These are phyloP conservation scores for Ceratocystis destructans DNA, from an alignment of 2,329 filamentous ascomycete genomes.

Conservation along the genomic window DNA sequence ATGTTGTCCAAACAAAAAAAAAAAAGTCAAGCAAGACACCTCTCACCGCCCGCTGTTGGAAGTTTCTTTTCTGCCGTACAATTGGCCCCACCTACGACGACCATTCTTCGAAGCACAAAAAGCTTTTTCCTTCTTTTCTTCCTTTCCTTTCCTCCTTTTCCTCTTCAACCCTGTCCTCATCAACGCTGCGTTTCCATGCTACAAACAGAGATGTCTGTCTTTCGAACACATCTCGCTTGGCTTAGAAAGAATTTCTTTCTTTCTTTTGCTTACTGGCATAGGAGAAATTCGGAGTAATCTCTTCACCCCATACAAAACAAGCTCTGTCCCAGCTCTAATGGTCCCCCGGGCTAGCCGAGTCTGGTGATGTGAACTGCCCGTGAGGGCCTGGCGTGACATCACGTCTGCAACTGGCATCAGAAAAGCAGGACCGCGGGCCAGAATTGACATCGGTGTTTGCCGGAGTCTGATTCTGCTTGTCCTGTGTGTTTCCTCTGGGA, in stretches of 20 bases:
- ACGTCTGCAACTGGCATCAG: conserved; percentile 86
- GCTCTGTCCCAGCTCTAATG: conserved; percentile 25
- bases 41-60: neutral
- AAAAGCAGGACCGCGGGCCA: conserved; percentile 50
- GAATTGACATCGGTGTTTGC: neutral
- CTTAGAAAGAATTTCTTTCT: conserved; percentile 8
- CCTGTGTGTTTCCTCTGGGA: conserved; percentile 55
- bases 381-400: conserved; percentile 71
- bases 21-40: neutral
- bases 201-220: conserved; percentile 48
- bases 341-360: neutral
- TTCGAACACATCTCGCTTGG: conserved; percentile 25
- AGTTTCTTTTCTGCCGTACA: conserved; percentile 9
- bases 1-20: neutral
- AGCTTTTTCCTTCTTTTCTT: conserved; percentile 19
- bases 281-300: conserved; percentile 99
- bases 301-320: conserved; percentile 40
- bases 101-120: conserved; percentile 9
- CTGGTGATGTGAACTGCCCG: conserved; percentile 49
- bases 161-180: conserved; percentile 60
- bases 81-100: conserved; percentile 7
- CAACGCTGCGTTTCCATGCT: conserved; percentile 96
- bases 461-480: conserved; percentile 13
- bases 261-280: conserved; percentile 44
- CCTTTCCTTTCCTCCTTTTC: conserved; percentile 33